Base-by-base conservation (phyloP, 2,329 filamentous ascomycete species). In the Bisporella sp. region DNA sequence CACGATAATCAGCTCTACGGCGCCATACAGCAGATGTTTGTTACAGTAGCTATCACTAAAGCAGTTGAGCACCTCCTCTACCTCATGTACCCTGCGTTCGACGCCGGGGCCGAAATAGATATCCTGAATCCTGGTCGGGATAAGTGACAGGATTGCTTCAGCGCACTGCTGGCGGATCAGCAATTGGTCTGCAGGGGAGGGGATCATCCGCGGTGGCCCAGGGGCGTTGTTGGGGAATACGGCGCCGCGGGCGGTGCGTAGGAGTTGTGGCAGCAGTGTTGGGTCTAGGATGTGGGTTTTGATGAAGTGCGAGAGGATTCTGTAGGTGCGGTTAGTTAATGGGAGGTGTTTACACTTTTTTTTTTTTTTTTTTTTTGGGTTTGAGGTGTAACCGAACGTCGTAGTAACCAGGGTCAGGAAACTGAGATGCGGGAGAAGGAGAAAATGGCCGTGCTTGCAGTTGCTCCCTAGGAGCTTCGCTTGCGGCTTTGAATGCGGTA, bases 1-100 rank as follows among this genome's bases (percentile, higher is more conserved):
- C 50, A 89, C 79, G n/a, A 96, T 73, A 2, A 96, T 66, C 51
- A 92, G 70, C 70, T 99, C 93, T 33, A 97, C 71, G 45, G 93
- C 74, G 42, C 81, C 76, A 64, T 95, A 96, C 59, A 96, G 73
- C 32, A 97, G 72, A 70, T 96, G 90, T 71, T 91, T 95, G 70
- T 99, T 99, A 69, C 90, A 85, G 70, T 96, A 96, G 47, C 78
- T 74, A 68, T 96, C 90, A 12, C 79, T 80, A 58, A 96, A 84
- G 37, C 91, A 73, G 60, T 86, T 81, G 44, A 97, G 73, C 43
- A 90, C 72, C 54, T 72, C 69, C 47, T 78, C 71, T 28, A 76
- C 71, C 47, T 71, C 63, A 39, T 46, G 49, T 12, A 60, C 50
- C 32, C 55, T 57, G 30, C 49, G 50, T 33, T 61, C 66, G 45